Conservation (phyloP, 2,329 filamentous ascomycete species). For the Aschersonia sp. region DNA sequence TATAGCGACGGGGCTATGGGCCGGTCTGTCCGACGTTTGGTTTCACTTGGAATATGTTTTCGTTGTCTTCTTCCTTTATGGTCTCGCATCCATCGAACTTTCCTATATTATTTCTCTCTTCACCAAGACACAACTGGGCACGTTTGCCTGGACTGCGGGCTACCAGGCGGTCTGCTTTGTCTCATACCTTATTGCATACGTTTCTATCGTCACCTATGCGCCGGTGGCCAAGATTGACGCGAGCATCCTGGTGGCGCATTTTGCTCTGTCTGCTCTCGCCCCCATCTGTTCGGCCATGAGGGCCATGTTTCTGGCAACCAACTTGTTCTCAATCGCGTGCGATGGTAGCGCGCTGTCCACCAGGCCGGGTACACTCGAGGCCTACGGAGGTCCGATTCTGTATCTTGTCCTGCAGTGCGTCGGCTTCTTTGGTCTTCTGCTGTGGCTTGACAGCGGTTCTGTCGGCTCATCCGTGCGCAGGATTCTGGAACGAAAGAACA, state of each 20-base stretch:
- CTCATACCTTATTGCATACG: slow-evolving; percentile 56
- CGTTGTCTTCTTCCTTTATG: slow-evolving; percentile 66
- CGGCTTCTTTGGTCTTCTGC: slow-evolving; percentile 54
- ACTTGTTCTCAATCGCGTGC: slow-evolving; percentile 73
- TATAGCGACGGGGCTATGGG: slow-evolving; percentile 55
- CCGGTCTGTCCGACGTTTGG: slow-evolving; percentile 49
- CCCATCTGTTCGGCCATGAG: slow-evolving; percentile 65
- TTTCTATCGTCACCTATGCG: slow-evolving; percentile 60
- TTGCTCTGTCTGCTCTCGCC: slow-evolving; percentile 56
- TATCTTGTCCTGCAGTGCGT: slow-evolving; percentile 66
- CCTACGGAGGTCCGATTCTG: slow-evolving; percentile 73
- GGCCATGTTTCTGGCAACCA: slow-evolving; percentile 62
- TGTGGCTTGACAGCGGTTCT: slow-evolving; percentile 71
- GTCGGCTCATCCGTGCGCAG: slow-evolving; percentile 36
- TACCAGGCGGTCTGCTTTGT: slow-evolving; percentile 60
- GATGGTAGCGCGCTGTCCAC: slow-evolving; percentile 44
- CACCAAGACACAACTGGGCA: slow-evolving; percentile 62
- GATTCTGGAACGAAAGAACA: slow-evolving; percentile 20
- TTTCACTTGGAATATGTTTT: slow-evolving; percentile 74
- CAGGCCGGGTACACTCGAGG: slow-evolving; percentile 55
- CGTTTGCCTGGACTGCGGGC: slow-evolving; percentile 72
- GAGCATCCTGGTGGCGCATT: slow-evolving; percentile 56
- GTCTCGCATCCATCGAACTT: slow-evolving; percentile 59
- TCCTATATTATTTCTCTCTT: slow-evolving; percentile 74
- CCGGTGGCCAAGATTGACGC: slow-evolving; percentile 54